Conservation (phyloP, 177 flowering plant genomes). For the Vitis hybrid region DNA sequence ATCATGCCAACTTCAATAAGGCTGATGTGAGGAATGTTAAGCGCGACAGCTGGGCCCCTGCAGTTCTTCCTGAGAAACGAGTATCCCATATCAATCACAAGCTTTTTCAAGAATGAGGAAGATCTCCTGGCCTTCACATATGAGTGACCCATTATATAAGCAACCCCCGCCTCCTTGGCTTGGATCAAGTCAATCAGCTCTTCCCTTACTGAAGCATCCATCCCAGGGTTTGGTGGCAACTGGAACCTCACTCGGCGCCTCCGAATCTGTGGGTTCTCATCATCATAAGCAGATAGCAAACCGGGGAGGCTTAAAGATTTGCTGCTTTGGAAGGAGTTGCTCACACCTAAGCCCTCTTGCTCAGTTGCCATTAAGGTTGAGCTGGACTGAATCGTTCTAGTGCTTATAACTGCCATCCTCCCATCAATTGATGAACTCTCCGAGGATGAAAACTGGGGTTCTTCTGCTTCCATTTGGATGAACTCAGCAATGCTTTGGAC, state of each 20-base stretch:
- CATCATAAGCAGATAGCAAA: conserved; percentile 60
- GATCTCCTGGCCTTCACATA: conserved; percentile 80
- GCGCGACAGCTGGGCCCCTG: conserved; percentile 88
- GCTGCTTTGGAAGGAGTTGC: conserved; percentile 50
- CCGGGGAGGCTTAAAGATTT: conserved; percentile 67
- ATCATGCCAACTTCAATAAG: conserved; percentile 92
- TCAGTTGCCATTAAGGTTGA: conserved; percentile 47
- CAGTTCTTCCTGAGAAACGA: conserved; percentile 90
- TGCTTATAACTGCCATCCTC: conserved; percentile 88
- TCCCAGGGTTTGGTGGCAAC: conserved; percentile 45
- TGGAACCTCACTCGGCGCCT: conserved; percentile 73
- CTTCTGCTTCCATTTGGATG: conserved; percentile 86
- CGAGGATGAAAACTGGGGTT: conserved; percentile 58
- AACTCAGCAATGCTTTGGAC: conserved; percentile 84
- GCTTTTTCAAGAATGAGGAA: conserved; percentile 69
- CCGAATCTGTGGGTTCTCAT: conserved; percentile 63
- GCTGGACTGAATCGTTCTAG: conserved; percentile 37
- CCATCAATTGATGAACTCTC: conserved; percentile 70
- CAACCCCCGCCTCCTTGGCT: conserved; percentile 94
- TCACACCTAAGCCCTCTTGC: conserved; percentile 32
- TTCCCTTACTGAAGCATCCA: conserved; percentile 69
- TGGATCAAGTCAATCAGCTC: conserved; percentile 75
- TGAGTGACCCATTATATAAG: conserved; percentile 91
- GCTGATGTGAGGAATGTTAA: conserved; percentile 86
- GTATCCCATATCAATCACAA: conserved; percentile 73